phyloP scores from a whole-genome alignment of 1,284 basidiomycete species.

The Boletellus sp. region DNA sequence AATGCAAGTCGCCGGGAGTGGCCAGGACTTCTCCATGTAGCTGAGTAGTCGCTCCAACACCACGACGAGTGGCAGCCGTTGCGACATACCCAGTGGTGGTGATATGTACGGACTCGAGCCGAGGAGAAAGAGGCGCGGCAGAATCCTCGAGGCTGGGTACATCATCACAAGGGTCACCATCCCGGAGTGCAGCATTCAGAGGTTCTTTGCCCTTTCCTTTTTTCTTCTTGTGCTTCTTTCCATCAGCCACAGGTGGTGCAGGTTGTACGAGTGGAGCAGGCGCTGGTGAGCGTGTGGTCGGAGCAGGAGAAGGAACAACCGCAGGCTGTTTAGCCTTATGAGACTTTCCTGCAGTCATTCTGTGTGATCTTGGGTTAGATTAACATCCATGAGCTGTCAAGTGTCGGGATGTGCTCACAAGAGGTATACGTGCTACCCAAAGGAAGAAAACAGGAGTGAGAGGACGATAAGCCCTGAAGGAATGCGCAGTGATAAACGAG shows the following conservation, averaged over 20 bases:
- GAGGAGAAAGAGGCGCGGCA: conserved; percentile 36
- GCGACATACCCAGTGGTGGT: conserved; percentile 46
- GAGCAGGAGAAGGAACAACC: conserved; percentile 3
- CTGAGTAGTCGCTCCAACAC: conserved; percentile 34
- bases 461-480: conserved; percentile 5
- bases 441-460: not conserved
- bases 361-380: conserved; percentile 20
- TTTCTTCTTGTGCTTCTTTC: conserved; percentile 48
- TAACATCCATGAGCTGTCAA: conserved; percentile 6
- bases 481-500: not conserved
- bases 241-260: conserved; percentile 10
- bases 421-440: conserved; percentile 7
- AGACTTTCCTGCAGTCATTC: conserved; percentile 28
- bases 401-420: conserved; percentile 14
- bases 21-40: conserved; percentile 51
- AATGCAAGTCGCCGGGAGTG: conserved; percentile 54
- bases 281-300: conserved; percentile 6
- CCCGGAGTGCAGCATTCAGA: conserved; percentile 17
- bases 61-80: conserved; percentile 36
- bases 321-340: conserved; percentile 26
- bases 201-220: conserved; percentile 41
- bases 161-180: conserved; percentile 25
- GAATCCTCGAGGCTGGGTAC: conserved; percentile 23
- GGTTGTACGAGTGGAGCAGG: conserved; percentile 10
- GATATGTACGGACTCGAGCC: conserved; percentile 47